Evolutionary conservation across 371 early-diverging fungal genomes (phyloP), one percentile per base, ranked within the genome.

Genomic region (Dinochytrium kinnereticum): DNA sequence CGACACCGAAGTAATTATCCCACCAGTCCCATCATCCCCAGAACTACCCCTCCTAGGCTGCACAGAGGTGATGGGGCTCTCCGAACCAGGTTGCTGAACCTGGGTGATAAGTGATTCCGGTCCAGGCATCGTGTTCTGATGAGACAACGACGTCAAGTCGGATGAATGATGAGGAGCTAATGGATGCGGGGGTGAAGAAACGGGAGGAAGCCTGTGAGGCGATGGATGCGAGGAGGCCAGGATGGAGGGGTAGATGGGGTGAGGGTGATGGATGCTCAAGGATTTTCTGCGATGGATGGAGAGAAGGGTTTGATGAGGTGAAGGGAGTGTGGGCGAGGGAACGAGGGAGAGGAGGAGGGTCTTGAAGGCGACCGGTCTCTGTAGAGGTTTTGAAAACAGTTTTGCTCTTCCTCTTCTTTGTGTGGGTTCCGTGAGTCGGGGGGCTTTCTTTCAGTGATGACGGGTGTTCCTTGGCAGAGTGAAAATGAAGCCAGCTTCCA

Each of bases 41-140:
- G 37, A 2, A 28, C 19, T 34, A 33, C 36, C 15, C 36, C 36
- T 28, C 24, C 19, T 15, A 17, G 59, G 59, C 17, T 15, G 59
- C 10, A 24, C 13, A 10, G 21, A 10, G 64, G 36, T 30, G 57
- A 28, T 30, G 57, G 57, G 30, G 57, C 57, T 21, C 7, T 66
- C 33, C 15, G 37, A n/a, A 2, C 13, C 15, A 5, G 37, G 37
- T 26, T 15, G 66, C 30, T 66, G 66, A 19, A 66, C 66, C 30
- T 66, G 66, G 7, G 66, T 66, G 44, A 66, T 66, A 33, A 66
- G 66, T 21, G 66, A 66, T 40, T 66, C 66, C 3, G 66, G 66
- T 17, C 66, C 66, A 5, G 66, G 17, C 44, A 33, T 10, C 61
- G 61, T 31, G 36, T 3, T 7, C 3, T 31, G 28, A 13, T 3